These are phyloP conservation scores for Cyclanthera cordifolia DNA, from an alignment of 306 rosid genomes.

Conservation along the genomic window DNA sequence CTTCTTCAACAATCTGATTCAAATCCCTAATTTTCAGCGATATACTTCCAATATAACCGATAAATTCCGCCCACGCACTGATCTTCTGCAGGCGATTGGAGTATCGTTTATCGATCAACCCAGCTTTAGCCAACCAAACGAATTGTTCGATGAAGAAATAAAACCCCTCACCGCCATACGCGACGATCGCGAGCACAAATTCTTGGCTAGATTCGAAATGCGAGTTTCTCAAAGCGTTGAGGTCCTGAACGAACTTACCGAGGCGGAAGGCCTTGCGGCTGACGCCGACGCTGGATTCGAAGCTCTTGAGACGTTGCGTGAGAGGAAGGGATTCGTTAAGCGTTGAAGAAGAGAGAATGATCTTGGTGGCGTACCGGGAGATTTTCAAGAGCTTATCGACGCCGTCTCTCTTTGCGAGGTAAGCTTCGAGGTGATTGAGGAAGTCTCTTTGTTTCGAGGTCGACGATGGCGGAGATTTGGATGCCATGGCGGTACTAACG, in stretches of 20 bases:
- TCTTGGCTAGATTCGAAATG: conserved; percentile 28
- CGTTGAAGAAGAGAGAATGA: conserved; percentile 51
- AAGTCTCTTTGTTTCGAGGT: conserved; percentile 39
- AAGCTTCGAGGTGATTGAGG: conserved; percentile 52
- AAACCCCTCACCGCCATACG: conserved; percentile 72
- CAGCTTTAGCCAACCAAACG: conserved; percentile 72
- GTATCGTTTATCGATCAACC: conserved; percentile 34
- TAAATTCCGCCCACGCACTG: conserved; percentile 50
- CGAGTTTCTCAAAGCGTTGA: conserved; percentile 48
- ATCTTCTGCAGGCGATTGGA: conserved; percentile 25
- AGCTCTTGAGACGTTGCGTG: conserved; percentile 23
- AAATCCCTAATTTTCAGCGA: conserved; percentile 54
- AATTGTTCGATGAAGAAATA: conserved; percentile 79
- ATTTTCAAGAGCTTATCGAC: conserved; percentile 90
- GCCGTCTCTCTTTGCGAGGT: conserved; percentile 84
- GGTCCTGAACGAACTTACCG: conserved; percentile 76
- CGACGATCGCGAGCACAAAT: conserved; percentile 26
- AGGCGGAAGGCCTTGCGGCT: conserved; percentile 87
- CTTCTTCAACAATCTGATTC: conserved; percentile 35
- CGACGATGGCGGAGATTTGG: conserved; percentile 8
- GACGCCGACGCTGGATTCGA: conserved; percentile 78
- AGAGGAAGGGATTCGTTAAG: conserved; percentile 38
- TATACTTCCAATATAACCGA: conserved; percentile 40
- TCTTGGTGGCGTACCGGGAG: conserved; percentile 61
- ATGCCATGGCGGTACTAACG: neutral